Conservation (phyloP, 2,329 filamentous ascomycete genomes). For the Shiraia sp. region DNA sequence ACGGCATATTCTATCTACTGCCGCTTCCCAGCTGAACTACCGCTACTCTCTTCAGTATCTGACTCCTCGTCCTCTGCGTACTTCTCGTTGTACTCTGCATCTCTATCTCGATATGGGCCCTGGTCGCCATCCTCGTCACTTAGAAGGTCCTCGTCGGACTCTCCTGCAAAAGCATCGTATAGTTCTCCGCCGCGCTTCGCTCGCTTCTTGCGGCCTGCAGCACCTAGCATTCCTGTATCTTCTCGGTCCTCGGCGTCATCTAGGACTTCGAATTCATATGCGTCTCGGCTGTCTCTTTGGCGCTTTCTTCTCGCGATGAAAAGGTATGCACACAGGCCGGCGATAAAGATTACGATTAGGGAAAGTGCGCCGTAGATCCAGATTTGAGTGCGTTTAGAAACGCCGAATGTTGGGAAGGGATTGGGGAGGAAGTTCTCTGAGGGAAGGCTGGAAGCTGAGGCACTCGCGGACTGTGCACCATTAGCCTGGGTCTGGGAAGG, state of each 20-base stretch:
- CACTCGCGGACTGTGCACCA: constrained; percentile 24
- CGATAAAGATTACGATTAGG: constrained; percentile 85
- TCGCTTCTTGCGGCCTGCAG: constrained; percentile 48
- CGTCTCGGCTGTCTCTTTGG: constrained; percentile 74
- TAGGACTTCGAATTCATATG: constrained; percentile 93
- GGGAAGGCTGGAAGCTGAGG: constrained; percentile 24
- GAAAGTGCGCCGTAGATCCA: constrained; percentile 91
- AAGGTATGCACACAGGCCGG: constrained; percentile 78
- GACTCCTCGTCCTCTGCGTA: constrained; percentile 15
- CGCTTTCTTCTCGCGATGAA: constrained; percentile 77
- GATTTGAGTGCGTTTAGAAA: constrained; percentile 81
- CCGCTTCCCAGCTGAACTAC: constrained; percentile 30
- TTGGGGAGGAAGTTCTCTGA: constrained; percentile 70
- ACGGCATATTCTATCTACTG: constrained; percentile 17
- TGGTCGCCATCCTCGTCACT: constrained; percentile 48
- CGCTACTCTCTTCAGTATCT: constrained; percentile 31
- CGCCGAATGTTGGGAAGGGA: constrained; percentile 87
- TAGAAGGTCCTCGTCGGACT: constrained; percentile 75
- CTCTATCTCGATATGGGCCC: constrained; percentile 39
- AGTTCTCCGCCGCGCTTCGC: constrained; percentile 77
- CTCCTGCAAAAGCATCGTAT: constrained; percentile 96
- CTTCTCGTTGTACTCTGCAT: constrained; percentile 41
- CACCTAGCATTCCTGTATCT: constrained; percentile 54
- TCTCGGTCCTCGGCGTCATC: constrained; percentile 73
- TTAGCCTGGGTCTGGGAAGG: constrained; percentile 43